Evolutionary conservation across 371 early-diverging fungal genomes (phyloP), one percentile per base, ranked within the genome.

Genomic region (Circinella minor): DNA sequence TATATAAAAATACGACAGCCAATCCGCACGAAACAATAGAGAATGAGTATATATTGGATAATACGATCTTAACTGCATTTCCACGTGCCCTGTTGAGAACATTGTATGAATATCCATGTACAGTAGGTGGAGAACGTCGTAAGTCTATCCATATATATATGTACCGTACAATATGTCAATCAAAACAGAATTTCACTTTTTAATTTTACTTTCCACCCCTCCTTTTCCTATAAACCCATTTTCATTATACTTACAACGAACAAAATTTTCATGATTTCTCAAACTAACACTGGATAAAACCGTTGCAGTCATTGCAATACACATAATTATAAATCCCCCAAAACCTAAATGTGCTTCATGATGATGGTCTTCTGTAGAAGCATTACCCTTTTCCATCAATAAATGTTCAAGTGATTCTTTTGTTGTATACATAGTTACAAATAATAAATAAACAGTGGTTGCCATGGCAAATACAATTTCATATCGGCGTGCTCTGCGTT

Each of bases 391-490:
- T 64, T 85, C 86, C 36, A 87, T 72, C 64, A 90, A 77, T 36
- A 87, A 67, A 69, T 90, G 89, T 59, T 90, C 89, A 34, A 89
- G 70, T 18, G 87, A 86, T 76, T 90, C 90, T 68, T 90, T 90
- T n/a, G 87, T 82, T 68, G 84, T 86, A 68, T 89, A 84, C 88
- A 90, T 88, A 4, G 88, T 88, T n/a, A 81, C 85, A 72, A 89
- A 90, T 51, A 90, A 69, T 34, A 90, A 74, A 68, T 84, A 90
- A 54, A 90, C 84, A 9, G 84, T 83, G 18, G 79, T 87, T 27
- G 81, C 85, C 68, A 90, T 63, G 1, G 88, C 88, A 81, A 89
- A 85, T 38, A 90, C 77, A 60, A 89, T 77, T 66, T 89, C 89
- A 61, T 81, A 85, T 39, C 90, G 82, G 63, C 85, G 84, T 8